Conservation (phyloP, 331 rosid genomes). For the Dryas integrifolia region DNA sequence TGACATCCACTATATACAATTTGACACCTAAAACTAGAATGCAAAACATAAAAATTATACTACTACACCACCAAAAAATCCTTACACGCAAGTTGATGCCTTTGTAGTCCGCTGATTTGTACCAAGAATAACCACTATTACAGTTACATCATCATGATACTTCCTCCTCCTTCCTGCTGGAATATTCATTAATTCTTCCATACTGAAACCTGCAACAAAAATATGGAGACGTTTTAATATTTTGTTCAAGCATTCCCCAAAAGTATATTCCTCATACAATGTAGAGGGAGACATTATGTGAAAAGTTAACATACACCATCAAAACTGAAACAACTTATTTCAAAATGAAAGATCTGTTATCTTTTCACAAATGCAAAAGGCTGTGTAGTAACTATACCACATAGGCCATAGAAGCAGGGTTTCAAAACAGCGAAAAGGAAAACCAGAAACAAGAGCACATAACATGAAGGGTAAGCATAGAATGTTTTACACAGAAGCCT, state of each 20-base stretch:
- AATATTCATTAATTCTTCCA: constrained; percentile 81
- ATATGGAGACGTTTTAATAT: not conserved
- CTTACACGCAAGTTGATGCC: constrained; percentile 70
- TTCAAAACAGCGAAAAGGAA: not conserved
- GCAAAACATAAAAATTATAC: constrained; percentile 7
- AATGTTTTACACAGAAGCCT: not conserved
- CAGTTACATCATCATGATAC: constrained; percentile 92
- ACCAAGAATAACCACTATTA: constrained; percentile 80
- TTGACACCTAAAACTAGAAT: constrained; percentile 1
- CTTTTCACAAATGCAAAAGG: not conserved
- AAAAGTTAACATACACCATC: not conserved
- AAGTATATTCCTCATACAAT: too few relatives aligned
- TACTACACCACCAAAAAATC: constrained; percentile 7
- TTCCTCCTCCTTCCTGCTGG: constrained; percentile 92
- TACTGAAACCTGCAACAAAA: constrained; percentile 64
- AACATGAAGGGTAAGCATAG: not conserved
- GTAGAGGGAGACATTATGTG: too few relatives aligned
- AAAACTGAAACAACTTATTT: not conserved
- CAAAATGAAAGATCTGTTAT: not conserved
- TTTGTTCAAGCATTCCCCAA: too few relatives aligned
- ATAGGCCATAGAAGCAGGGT: not conserved
- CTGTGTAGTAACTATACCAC: not conserved
- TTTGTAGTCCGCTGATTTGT: constrained; percentile 83
- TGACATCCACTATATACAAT: constrained; percentile 26
- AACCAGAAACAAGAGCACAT: not conserved